Percentiles rank a stretch among this genome's conserved stretches.
Conservation (phyloP, 2,329 filamentous ascomycete genomes). For the Alternaria solani region DNA sequence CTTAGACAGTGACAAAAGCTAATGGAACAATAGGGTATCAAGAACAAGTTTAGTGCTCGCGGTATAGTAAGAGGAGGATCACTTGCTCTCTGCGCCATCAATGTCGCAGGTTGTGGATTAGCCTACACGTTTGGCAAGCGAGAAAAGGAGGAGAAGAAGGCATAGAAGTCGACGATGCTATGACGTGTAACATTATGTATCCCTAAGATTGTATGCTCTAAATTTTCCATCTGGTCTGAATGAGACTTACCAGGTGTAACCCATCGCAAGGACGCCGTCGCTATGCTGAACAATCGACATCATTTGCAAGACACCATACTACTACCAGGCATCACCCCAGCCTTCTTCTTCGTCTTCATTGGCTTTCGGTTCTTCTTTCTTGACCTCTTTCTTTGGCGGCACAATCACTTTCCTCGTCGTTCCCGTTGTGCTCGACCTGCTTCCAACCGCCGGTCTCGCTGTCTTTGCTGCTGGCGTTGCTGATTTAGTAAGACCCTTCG, state of each 20-base stretch:
- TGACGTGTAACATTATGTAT: constrained; percentile 14
- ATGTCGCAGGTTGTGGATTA: constrained; percentile 60
- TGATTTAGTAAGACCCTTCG: constrained; percentile 81
- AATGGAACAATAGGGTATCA: constrained; percentile 45
- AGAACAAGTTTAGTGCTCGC: constrained; percentile 59
- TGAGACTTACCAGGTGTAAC: constrained; percentile 4
- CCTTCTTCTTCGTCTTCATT: constrained; percentile 53
- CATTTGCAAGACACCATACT: background rate
- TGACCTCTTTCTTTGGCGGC: constrained; percentile 40
- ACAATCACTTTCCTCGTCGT: constrained; percentile 41
- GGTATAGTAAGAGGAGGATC: constrained; percentile 62
- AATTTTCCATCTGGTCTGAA: background rate
- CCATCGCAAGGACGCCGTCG: constrained; percentile 16
- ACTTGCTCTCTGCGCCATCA: constrained; percentile 59
- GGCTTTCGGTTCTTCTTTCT: constrained; percentile 48
- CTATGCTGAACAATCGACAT: constrained; percentile 17
- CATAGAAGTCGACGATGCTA: constrained; percentile 3
- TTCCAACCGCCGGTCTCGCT: constrained; percentile 38
- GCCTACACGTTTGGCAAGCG: constrained; percentile 61
- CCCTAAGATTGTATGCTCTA: background rate
- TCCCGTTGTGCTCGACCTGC: constrained; percentile 41
- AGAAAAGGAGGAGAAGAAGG: constrained; percentile 43
- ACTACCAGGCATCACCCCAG: constrained; percentile 52
- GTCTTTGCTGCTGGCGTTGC: constrained; percentile 45
- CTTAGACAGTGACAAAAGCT: constrained; percentile 1